A percentile compares a stretch with the other conserved stretches of the same genome.
Conservation (phyloP, 2,329 filamentous ascomycete species). For the Chalaropsis thielavioides region DNA sequence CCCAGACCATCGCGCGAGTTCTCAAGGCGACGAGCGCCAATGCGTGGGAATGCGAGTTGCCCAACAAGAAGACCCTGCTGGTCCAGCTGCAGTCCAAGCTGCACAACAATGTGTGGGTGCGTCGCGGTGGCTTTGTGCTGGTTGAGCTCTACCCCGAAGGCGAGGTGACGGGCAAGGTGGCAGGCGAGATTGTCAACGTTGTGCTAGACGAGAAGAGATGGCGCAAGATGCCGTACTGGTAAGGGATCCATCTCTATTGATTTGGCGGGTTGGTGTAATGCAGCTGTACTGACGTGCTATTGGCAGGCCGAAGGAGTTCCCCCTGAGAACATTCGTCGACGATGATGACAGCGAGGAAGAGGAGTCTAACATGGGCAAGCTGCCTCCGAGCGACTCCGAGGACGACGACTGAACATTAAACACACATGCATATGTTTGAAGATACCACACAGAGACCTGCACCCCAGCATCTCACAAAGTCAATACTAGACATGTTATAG, state of each 20-base stretch:
- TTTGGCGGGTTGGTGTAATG: not conserved
- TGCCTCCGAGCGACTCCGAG: conserved; percentile 71
- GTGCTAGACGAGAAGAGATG: conserved; percentile 83
- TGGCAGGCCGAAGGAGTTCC: conserved; percentile 52
- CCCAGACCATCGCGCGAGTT: conserved; percentile 59
- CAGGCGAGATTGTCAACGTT: conserved; percentile 83
- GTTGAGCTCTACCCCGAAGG: conserved; percentile 53
- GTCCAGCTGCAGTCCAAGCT: conserved; percentile 76
- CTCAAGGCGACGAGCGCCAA: conserved; percentile 78
- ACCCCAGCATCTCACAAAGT: not conserved
- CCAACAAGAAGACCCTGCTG: conserved; percentile 49
- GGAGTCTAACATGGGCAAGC: conserved; percentile 66
- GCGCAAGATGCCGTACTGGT: conserved; percentile 86
- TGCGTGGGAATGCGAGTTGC: conserved; percentile 64
- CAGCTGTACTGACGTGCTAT: not conserved
- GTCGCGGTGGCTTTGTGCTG: conserved; percentile 73
- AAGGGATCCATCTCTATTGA: conserved; percentile 19
- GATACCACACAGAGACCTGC: not conserved
- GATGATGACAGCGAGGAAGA: conserved; percentile 45
- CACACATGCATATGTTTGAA: not conserved
- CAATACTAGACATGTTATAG: not conserved
- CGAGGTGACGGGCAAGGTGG: conserved; percentile 60
- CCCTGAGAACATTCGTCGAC: conserved; percentile 31
- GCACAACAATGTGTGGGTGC: conserved; percentile 87
- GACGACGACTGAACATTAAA: conserved; percentile 35